Percentiles rank a stretch among this genome's conserved stretches.
phyloP scores from a whole-genome alignment of 176 grass and related monocot genomes.

The Tillandsia leiboldiana region DNA sequence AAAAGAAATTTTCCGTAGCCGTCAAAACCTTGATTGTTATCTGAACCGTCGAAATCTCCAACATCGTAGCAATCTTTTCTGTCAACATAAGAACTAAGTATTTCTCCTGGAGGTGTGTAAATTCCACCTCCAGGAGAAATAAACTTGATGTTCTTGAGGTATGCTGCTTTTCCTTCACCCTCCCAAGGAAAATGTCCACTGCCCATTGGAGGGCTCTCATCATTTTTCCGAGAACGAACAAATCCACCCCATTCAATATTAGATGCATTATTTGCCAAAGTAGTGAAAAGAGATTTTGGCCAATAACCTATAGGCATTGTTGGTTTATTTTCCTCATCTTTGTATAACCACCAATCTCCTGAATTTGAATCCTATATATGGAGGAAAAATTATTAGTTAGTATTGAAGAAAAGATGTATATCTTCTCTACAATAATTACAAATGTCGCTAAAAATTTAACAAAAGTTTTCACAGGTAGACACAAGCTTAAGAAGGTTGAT shows the following conservation, averaged over 20 bases:
- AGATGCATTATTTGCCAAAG: conserved; percentile 4
- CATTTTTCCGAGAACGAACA: conserved; percentile 13
- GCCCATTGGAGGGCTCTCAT: conserved; percentile 22
- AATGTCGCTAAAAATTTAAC: too few species aligned
- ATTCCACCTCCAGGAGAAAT: neutral
- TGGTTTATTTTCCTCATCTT: neutral
- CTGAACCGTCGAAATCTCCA: neutral
- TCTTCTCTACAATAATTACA: too few species aligned
- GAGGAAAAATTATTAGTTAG: neutral
- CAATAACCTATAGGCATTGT: conserved; percentile 6
- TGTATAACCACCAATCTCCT: conserved; percentile 20
- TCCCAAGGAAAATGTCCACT: conserved; percentile 8
- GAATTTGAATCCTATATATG: conserved; percentile 10
- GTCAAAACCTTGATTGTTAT: neutral
- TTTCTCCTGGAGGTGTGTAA: neutral
- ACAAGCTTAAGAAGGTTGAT: too few species aligned
- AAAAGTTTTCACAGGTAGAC: too few species aligned
- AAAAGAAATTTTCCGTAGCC: neutral
- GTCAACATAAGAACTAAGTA: neutral
- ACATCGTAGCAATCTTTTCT: neutral
- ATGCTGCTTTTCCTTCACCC: conserved; percentile 16
- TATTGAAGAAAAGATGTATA: too few species aligned
- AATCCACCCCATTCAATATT: conserved; percentile 8
- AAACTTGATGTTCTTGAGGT: conserved; percentile 10
- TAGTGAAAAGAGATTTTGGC: conserved; percentile 16